Evolutionary conservation across 2,329 filamentous ascomycete species (phyloP).

Genomic region (Didymella arachidicola): DNA sequence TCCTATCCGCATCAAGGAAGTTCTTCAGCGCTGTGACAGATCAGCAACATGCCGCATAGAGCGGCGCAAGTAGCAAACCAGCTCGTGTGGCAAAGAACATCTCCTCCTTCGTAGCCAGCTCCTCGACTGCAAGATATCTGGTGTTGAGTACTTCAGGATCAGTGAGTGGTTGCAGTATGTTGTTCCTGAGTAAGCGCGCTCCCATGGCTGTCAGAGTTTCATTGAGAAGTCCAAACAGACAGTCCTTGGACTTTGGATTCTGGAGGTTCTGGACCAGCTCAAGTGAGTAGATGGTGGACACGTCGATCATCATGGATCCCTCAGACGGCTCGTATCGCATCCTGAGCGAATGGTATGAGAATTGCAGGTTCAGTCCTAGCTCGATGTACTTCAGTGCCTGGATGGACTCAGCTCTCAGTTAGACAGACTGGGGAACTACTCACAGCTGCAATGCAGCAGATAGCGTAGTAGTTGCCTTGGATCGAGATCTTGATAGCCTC

Average conservation of each 20-base stretch:
- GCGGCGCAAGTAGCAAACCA: slow-evolving; percentile 54
- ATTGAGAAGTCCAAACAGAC: slow-evolving; percentile 85
- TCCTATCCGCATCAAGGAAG: slow-evolving; percentile 80
- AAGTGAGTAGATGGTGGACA: slow-evolving; percentile 83
- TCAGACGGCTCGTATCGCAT: slow-evolving; percentile 88
- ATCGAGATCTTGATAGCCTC: slow-evolving; percentile 81
- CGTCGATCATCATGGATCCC: slow-evolving; percentile 94
- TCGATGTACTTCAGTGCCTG: slow-evolving; percentile 86
- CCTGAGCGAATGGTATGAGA: slow-evolving; percentile 80
- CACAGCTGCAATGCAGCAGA: slow-evolving; percentile 86
- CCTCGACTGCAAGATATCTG: slow-evolving; percentile 83
- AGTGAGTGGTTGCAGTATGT: slow-evolving; percentile 87
- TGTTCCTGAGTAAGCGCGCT: slow-evolving; percentile 79
- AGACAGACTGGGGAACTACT: slow-evolving; percentile 60
- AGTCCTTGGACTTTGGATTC: slow-evolving; percentile 78
- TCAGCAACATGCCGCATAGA: slow-evolving; percentile 23
- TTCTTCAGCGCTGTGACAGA: slow-evolving; percentile 67
- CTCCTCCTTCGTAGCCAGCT: slow-evolving; percentile 81
- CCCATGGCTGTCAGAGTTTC: slow-evolving; percentile 90
- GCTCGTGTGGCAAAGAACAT: slow-evolving; percentile 81
- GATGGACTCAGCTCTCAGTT: slow-evolving; percentile 11
- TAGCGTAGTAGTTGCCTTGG: slow-evolving; percentile 84
- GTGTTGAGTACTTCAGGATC: slow-evolving; percentile 70
- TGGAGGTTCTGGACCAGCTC: slow-evolving; percentile 90
- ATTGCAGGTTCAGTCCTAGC: slow-evolving; percentile 70